Evolutionary conservation across 2,329 filamentous ascomycete genomes (phyloP), one percentile per base, ranked within the genome.

Genomic region (Paracoccidioides brasiliensis): DNA sequence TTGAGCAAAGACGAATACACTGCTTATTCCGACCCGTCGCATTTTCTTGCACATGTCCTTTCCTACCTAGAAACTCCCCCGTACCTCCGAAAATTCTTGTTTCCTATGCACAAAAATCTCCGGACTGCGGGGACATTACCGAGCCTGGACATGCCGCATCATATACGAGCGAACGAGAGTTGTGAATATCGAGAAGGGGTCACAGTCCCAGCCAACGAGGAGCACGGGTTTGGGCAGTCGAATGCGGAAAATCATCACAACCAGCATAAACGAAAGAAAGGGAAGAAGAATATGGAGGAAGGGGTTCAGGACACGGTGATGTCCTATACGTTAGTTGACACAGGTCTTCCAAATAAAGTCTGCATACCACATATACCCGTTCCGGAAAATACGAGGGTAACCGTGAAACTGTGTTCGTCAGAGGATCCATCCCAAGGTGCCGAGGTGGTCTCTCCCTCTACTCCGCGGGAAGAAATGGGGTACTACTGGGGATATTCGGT

Each of bases 401-500:
- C 89, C 0, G 72, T 94, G 22, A 80, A 80, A 57, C 81, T 90
- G 61, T 72, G 78, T 14, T 69, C 76, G 14, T 38, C 50, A 7
- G 61, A 66, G 12, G 65, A 70, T 68, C 77, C 55, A 55, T 53
- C 55, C 3, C 55, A 57, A 3, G 61, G 64, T 2, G 82, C 80
- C 0, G 78, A 83, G 54, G 80, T 84, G 14, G 83, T 91, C 2
- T 76, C 83, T 40, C 86, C 88, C 0, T 75, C 79, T 32, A 73
- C 78, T 3, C 89, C 89, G 0, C 79, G 88, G 56, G 84, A 85
- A 53, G 82, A 90, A 60, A 80, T 76, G 1, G 89, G 89, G 0
- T 93, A 89, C 70, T 94, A 90, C 72, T 95, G 89, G 88, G 89
- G 89, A 48, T 95, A 86, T 69, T 78, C 74, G 7, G 81, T 90